Evolutionary conservation across 2,329 filamentous ascomycete genomes (phyloP), one percentile per base, ranked within the genome.

Genomic region (Triangularia setosa): DNA sequence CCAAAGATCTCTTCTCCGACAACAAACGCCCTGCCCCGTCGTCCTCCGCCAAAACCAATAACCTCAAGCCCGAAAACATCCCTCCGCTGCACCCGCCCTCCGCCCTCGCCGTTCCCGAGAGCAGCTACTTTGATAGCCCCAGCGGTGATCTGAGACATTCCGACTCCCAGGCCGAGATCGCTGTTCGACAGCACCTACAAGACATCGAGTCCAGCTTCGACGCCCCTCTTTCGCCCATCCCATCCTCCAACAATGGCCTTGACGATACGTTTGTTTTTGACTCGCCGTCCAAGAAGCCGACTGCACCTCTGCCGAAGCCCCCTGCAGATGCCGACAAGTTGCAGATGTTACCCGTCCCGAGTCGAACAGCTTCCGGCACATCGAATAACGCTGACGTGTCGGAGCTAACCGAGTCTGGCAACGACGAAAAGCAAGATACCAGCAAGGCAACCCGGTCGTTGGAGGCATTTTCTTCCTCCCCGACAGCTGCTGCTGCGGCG

Each of bases 191-290:
- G 62, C 85, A 88, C 71, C 74, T 89, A 21, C 80, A 84, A 69
- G 87, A 89, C 70, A 81, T 88, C 67, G 87, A 90, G 72, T 89
- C 87, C 33, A 89, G 87, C 75, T 89, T 89, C 71, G 73, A 87
- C 62, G 83, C 84, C 1, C 80, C 82, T 5, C 73, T 84, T 5
- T 88, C 86, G 7, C 86, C 86, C 12, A 80, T 87, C 56, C 80
- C 79, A 35, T 78, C 78, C 28, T 77, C 80, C 59, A 75, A 79
- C 33, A 77, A 77, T 67, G 84, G 80, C 57, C 73, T 79, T 62
- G 85, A 88, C 75, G 86, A 88, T 72, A 86, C 84, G 24, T 88
- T 81, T 70, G 75, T 87, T 57, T 87, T 87, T 70, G 85, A 87
- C 70, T 79, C 71, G 58, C 77, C 73, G 4, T 71, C 72, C 21